A percentile compares a stretch with the other conserved stretches of the same genome.
Conservation (phyloP, 2,329 filamentous ascomycete genomes). For the Rachicladosporium sp. region DNA sequence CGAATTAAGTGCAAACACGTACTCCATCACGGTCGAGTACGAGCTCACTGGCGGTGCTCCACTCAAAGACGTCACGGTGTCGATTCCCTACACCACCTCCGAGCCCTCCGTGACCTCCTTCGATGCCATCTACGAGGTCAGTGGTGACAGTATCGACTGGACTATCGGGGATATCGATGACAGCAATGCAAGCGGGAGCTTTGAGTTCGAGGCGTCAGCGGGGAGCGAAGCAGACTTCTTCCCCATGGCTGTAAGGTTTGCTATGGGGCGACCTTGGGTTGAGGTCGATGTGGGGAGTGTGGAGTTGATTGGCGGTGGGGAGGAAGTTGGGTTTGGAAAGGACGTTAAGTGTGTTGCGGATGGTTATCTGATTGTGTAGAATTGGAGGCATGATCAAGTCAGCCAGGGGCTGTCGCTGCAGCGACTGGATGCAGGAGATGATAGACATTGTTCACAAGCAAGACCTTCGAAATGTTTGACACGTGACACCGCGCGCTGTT, state of each 20-base stretch:
- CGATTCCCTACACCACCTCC: constrained; percentile 34
- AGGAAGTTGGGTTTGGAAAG: constrained; percentile 72
- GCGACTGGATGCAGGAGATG: background rate
- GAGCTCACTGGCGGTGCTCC: constrained; percentile 72
- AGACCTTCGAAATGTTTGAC: background rate
- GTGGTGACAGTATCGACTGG: constrained; percentile 89
- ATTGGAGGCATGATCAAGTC: background rate
- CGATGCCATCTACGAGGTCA: constrained; percentile 87
- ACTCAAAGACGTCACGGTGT: constrained; percentile 60
- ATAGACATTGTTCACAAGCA: background rate
- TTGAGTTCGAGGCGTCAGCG: constrained; percentile 88
- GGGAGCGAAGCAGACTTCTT: constrained; percentile 91
- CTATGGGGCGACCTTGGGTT: constrained; percentile 73
- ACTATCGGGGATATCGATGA: constrained; percentile 76
- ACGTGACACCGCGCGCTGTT: background rate
- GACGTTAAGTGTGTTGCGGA: constrained; percentile 68
- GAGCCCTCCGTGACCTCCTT: constrained; percentile 88
- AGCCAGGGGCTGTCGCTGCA: too few species aligned
- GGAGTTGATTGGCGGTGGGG: constrained; percentile 58
- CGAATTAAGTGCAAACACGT: constrained; percentile 66
- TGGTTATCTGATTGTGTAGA: constrained; percentile 62
- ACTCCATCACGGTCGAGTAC: constrained; percentile 89
- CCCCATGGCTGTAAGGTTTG: constrained; percentile 87
- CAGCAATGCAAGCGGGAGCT: constrained; percentile 70
- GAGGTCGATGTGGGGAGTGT: constrained; percentile 85